phyloP scores from a whole-genome alignment of 345 rosid species.

The Brassica cretica region DNA sequence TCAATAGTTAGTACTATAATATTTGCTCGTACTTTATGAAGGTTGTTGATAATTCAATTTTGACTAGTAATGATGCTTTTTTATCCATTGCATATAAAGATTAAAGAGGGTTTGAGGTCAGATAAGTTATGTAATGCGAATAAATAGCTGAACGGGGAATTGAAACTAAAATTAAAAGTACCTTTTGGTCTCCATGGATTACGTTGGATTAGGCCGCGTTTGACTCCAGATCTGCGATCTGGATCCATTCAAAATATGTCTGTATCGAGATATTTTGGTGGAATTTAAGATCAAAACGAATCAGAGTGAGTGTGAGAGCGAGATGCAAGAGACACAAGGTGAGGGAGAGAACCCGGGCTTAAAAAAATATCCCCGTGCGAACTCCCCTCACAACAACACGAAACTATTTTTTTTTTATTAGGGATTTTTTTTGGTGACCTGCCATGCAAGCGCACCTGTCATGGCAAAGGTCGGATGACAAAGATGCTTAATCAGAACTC shows the following conservation, averaged over 20 bases:
- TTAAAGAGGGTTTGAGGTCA: neutral
- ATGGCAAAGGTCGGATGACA: constrained; percentile 91
- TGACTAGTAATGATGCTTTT: neutral
- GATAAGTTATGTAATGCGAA: neutral
- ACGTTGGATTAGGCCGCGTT: neutral
- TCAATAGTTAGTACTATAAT: too few relatives aligned
- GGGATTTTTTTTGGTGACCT: constrained; percentile 49
- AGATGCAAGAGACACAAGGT: constrained; percentile 13
- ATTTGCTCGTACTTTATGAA: too few relatives aligned
- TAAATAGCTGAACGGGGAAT: neutral
- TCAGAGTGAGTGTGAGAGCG: neutral
- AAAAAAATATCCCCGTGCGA: constrained; percentile 57
- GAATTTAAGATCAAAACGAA: neutral
- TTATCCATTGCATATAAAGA: neutral
- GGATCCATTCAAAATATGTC: constrained; percentile 12
- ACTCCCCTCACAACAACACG: constrained; percentile 64
- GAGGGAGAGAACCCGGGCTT: constrained; percentile 80
- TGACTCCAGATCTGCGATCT: constrained; percentile 28
- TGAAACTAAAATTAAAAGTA: neutral
- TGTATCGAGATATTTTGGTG: neutral
- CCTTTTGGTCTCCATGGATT: neutral
- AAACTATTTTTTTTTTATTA: constrained; percentile 46
- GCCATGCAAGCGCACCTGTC: constrained; percentile 97
- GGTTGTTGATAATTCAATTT: too few relatives aligned
- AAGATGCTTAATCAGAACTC: constrained; percentile 51